These are phyloP conservation scores for Akebia trifoliata DNA, from an alignment of 164 flowering plant genomes.

Conservation along the genomic window DNA sequence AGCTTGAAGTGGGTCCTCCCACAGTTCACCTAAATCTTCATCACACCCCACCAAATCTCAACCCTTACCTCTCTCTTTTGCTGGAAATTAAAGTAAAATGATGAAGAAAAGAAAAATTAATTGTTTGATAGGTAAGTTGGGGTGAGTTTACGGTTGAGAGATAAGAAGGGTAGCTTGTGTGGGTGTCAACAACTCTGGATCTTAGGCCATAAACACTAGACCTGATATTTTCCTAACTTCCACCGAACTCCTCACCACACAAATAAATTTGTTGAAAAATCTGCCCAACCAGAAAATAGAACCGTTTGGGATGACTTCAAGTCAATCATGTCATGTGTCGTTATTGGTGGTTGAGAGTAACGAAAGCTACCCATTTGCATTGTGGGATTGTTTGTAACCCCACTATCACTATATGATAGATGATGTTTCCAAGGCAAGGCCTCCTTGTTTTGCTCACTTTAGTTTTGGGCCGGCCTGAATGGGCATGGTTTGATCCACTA, in stretches of 20 bases:
- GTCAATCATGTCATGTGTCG: too few relatives aligned
- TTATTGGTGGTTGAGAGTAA: too few relatives aligned
- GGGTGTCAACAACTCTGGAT: too few relatives aligned
- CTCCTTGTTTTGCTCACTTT: too few relatives aligned
- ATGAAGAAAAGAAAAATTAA: not conserved
- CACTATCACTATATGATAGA: too few relatives aligned
- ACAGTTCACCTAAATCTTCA: constrained; percentile 23
- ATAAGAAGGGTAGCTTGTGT: too few relatives aligned
- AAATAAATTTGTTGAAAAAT: not conserved
- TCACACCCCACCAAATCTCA: constrained; percentile 19
- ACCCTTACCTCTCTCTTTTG: constrained; percentile 10
- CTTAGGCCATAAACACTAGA: not conserved
- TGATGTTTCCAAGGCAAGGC: too few relatives aligned
- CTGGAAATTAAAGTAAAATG: not conserved
- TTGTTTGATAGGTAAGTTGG: not conserved
- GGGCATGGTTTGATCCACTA: too few relatives aligned
- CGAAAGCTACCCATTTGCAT: too few relatives aligned
- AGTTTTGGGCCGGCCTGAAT: too few relatives aligned
- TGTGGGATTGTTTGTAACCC: too few relatives aligned
- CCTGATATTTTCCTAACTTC: constrained; percentile 23
- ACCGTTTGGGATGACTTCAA: not conserved
- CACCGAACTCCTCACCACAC: constrained; percentile 28
- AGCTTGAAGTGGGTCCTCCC: constrained; percentile 24
- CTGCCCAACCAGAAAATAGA: not conserved
- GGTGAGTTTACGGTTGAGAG: not conserved